phyloP scores from a whole-genome alignment of 192 early-diverging fungal genomes.

The Podila epicladia region DNA sequence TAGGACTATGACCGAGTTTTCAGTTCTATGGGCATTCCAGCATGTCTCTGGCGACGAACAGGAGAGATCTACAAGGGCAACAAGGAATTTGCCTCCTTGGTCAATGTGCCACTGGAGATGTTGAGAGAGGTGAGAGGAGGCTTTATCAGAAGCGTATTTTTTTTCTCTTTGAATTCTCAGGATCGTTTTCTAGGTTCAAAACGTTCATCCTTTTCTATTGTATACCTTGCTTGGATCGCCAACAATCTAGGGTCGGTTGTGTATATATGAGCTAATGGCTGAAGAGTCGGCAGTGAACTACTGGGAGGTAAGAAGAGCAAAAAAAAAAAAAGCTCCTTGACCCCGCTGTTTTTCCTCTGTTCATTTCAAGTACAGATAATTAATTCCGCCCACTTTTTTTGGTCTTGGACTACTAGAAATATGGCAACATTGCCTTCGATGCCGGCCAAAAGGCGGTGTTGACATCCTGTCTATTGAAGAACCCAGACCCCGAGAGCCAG shows the following conservation, averaged over 20 bases:
- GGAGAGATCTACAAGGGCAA: slow-evolving; percentile 98
- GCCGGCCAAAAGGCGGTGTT: slow-evolving; percentile 95
- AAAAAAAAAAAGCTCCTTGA: not conserved
- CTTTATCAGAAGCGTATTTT: not conserved
- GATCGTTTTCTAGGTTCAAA: not conserved
- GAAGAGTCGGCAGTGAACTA: slow-evolving; percentile 97
- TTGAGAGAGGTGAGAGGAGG: slow-evolving; percentile 59
- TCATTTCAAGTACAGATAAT: too few relatives aligned
- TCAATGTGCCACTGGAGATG: slow-evolving; percentile 84
- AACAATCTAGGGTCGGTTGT: slow-evolving; percentile 49
- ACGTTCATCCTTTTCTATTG: not conserved
- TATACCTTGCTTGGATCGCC: not conserved
- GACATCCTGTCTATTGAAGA: slow-evolving; percentile 87
- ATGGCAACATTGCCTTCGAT: slow-evolving; percentile 98
- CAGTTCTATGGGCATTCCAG: slow-evolving; percentile 93
- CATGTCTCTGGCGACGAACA: slow-evolving; percentile 95
- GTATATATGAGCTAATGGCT: slow-evolving; percentile 78
- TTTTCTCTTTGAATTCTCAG: not conserved
- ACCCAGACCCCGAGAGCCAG: slow-evolving; percentile 61
- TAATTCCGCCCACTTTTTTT: not conserved
- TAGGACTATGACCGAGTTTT: slow-evolving; percentile 96
- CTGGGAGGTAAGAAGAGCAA: slow-evolving; percentile 78
- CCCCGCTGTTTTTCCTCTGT: too few relatives aligned
- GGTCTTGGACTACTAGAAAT: slow-evolving; percentile 68
- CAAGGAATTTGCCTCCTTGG: slow-evolving; percentile 91